These are phyloP conservation scores for Volvariella surrecta DNA, from an alignment of 1,284 basidiomycete genomes.

Conservation along the genomic window DNA sequence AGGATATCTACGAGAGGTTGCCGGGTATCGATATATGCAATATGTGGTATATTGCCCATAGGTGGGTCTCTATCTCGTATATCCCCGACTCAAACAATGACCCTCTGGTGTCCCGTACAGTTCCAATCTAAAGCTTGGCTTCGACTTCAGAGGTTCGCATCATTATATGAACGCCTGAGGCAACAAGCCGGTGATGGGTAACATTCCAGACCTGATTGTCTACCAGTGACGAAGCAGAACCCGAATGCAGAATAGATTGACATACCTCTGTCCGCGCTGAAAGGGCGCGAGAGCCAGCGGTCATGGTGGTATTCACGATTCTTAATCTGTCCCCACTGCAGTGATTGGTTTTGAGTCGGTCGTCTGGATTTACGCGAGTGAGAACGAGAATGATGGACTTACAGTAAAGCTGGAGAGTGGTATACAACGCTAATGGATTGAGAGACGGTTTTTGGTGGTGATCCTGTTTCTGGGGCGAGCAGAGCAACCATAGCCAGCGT, in stretches of 20 bases:
- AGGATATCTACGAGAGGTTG: no score
- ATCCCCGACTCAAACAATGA: no score
- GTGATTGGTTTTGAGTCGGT: constrained; percentile 23
- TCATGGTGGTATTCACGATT: constrained; percentile 37
- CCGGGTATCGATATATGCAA: no score
- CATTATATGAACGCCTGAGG: constrained; percentile 44
- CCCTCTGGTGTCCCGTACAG: no score
- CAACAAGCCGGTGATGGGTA: constrained; percentile 39
- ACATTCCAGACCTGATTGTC: constrained; percentile 45
- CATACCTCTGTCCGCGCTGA: constrained; percentile 40
- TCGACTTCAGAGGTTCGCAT: constrained; percentile 40
- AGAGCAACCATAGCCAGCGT: constrained; percentile 25
- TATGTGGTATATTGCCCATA: no score
- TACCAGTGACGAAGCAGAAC: no score
- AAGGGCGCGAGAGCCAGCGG: constrained; percentile 30
- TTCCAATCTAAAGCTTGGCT: no score
- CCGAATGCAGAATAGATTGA: no score
- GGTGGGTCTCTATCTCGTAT: no score
- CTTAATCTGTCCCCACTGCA: constrained; percentile 32
- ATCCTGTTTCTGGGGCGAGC: no score
- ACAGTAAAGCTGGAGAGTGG: constrained; percentile 44
- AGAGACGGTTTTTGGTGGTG: constrained; percentile 29
- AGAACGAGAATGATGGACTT: constrained; percentile 37
- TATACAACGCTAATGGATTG: constrained; percentile 41
- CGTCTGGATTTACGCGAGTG: constrained; percentile 46